Evolutionary conservation across 2,329 filamentous ascomycete genomes (phyloP).

Genomic region (Colletotrichum phormii): DNA sequence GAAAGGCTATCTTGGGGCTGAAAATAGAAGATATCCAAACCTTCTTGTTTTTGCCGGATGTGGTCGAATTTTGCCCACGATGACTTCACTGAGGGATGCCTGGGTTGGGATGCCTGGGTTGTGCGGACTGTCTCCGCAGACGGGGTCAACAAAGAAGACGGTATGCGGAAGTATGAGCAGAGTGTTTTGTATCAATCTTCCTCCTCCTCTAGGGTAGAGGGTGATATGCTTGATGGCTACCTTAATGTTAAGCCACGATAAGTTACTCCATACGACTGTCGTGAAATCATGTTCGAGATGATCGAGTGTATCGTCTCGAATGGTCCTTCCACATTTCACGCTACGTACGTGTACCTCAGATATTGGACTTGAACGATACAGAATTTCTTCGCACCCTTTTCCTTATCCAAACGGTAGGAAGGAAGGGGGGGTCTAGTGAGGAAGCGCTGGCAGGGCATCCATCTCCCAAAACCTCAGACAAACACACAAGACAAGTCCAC

Average conservation of each 20-base stretch:
- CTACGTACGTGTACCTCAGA: no score
- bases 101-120: background rate
- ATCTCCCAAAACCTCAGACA: background rate
- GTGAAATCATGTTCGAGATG: no score
- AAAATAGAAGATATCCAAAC: background rate
- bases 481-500: background rate
- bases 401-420: background rate
- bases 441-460: background rate
- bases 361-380: no score
- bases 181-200: no score
- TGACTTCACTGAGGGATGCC: background rate
- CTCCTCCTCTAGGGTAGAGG: no score
- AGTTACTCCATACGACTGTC: no score
- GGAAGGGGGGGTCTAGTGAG: background rate
- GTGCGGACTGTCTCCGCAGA: background rate
- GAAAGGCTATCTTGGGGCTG: background rate
- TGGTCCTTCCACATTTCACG: no score
- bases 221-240: no score
- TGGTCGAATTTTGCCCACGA: background rate
- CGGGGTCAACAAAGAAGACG: no score
- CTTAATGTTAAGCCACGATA: no score
- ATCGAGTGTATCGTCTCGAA: background rate
- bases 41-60: background rate
- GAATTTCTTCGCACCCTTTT: no score
- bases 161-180: background rate